A percentile compares a stretch with the other conserved stretches of the same genome.
Evolutionary conservation across 495 filamentous ascomycete genomes (phyloP).

Genomic region (Podospora conica): DNA sequence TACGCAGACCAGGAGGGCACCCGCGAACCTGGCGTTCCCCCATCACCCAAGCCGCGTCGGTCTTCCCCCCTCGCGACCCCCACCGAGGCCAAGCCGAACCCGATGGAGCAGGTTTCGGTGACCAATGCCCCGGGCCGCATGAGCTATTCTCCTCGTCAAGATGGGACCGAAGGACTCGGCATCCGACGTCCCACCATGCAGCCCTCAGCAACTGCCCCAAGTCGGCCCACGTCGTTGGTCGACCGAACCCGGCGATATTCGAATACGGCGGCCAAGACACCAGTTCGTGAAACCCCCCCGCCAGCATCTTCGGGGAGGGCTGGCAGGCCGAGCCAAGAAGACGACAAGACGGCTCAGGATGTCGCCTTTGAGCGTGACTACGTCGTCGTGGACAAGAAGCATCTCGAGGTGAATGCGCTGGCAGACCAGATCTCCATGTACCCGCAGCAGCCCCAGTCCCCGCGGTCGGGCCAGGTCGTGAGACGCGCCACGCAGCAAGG

Average conservation of each 20-base stretch:
- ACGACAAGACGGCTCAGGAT: constrained; percentile 82
- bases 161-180: constrained; percentile 38
- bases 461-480: constrained; percentile 42
- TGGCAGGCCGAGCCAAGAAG: constrained; percentile 50
- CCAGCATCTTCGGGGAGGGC: constrained; percentile 21
- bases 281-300: constrained; percentile 16
- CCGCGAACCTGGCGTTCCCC: constrained; percentile 25
- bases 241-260: constrained; percentile 34
- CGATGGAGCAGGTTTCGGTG: constrained; percentile 20
- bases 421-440: constrained; percentile 88
- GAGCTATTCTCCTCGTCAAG: constrained; percentile 32
- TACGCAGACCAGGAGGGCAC: constrained; percentile 25
- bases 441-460: constrained; percentile 45
- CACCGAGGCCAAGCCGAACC: constrained; percentile 29
- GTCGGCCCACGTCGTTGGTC: constrained; percentile 25
- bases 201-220: constrained; percentile 37
- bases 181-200: constrained; percentile 36
- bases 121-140: constrained; percentile 13
- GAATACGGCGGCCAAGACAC: constrained; percentile 28
- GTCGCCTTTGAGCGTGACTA: constrained; percentile 89
- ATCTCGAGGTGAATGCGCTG: constrained; percentile 93
- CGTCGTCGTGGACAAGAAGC: constrained; percentile 89
- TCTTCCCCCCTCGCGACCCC: constrained; percentile 36
- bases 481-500: constrained; percentile 61
- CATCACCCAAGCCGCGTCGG: constrained; percentile 33